Conservation (phyloP, 2,329 filamentous ascomycete genomes). For the Dactylellina leptospora region DNA sequence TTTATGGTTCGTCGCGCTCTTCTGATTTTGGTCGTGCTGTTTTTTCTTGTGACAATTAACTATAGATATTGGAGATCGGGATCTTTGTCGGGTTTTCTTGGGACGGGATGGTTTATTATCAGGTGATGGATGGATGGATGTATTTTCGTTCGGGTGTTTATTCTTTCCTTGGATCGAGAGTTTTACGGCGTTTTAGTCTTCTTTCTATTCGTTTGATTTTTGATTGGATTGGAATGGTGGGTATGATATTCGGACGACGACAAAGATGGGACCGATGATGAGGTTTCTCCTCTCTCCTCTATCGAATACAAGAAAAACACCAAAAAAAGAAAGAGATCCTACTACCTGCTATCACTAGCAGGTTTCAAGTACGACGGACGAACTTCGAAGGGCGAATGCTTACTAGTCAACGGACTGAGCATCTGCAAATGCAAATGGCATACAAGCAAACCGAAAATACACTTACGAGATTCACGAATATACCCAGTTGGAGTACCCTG, state of each 20-base stretch:
- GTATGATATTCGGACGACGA: conserved; percentile 48
- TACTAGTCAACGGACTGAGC: too few relatives aligned
- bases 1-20: conserved; percentile 4
- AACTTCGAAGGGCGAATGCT: too few relatives aligned
- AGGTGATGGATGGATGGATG: conserved; percentile 26
- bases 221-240: conserved; percentile 31
- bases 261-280: background rate
- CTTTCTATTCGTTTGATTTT: conserved; percentile 29
- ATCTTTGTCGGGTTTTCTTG: conserved; percentile 45
- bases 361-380: too few relatives aligned
- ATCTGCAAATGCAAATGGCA: too few relatives aligned
- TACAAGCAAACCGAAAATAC: too few relatives aligned
- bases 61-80: conserved; percentile 33
- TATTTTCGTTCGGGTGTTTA: conserved; percentile 32
- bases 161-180: conserved; percentile 8
- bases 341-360: too few relatives aligned
- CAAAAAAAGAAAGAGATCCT: conserved; percentile 19
- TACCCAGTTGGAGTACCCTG: conserved; percentile 11
- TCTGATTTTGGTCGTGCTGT: conserved; percentile 2
- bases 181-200: conserved; percentile 35
- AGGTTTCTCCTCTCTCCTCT: background rate
- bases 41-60: conserved; percentile 1
- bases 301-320: conserved; percentile 1
- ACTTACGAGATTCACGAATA: too few relatives aligned
- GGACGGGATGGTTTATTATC: conserved; percentile 36